Percentiles rank a stretch among this genome's conserved stretches.
Evolutionary conservation across 352 stramenopile genomes (phyloP).

Genomic region (Pythium pyrilobum): DNA sequence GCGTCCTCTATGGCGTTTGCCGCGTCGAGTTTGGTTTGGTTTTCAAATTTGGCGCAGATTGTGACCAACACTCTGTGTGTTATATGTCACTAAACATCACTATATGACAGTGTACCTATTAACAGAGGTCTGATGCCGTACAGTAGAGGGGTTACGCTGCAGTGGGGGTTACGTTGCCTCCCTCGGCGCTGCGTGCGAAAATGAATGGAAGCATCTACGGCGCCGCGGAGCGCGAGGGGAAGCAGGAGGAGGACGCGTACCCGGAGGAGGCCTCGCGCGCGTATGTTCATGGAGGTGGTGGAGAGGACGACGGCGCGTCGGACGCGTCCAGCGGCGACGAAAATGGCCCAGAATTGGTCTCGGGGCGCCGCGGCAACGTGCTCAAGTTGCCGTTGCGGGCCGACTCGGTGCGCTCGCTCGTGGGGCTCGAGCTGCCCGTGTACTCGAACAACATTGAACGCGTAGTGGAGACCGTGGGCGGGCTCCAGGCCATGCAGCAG

Average conservation of each 20-base stretch:
- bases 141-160: no score
- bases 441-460: constrained; percentile 41
- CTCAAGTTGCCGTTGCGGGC: constrained; percentile 27
- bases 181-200: no score
- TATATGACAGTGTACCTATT: no score
- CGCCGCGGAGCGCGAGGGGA: constrained; percentile 10
- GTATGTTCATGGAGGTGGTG: neutral
- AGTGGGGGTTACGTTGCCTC: no score
- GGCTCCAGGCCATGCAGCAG: constrained; percentile 46
- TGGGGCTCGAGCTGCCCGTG: constrained; percentile 61
- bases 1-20: no score
- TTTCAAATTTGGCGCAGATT: neutral
- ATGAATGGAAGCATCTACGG: constrained; percentile 18
- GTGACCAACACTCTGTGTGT: neutral
- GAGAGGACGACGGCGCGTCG: neutral
- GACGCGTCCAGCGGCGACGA: neutral
- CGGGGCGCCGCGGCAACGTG: neutral
- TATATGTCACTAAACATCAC: constrained; percentile 3
- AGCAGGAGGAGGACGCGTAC: constrained; percentile 23
- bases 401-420: constrained; percentile 35
- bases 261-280: neutral
- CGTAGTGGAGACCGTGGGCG: constrained; percentile 58
- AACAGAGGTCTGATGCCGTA: no score
- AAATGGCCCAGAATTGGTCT: constrained; percentile 3
- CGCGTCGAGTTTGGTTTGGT: neutral